Conservation (phyloP, 805 yeast genomes). For the Hanseniaspora occidentalis region DNA sequence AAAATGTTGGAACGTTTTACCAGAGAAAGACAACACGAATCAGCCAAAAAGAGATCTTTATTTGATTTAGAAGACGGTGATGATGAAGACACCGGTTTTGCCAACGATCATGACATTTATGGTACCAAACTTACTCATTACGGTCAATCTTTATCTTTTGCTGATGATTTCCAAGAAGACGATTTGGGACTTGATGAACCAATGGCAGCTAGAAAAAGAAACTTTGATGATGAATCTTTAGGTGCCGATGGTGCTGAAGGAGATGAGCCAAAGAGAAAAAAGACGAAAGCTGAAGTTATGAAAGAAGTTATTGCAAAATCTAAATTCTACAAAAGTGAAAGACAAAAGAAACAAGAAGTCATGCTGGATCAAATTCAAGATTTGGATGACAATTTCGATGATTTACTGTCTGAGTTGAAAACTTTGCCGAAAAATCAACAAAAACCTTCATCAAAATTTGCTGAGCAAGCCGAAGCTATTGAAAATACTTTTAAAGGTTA, state of each 20-base stretch:
- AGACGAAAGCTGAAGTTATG: constrained; percentile 77
- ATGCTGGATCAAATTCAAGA: constrained; percentile 49
- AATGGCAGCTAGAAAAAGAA: constrained; percentile 25
- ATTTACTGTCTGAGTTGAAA: constrained; percentile 44
- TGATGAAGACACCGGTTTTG: constrained; percentile 31
- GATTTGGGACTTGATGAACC: constrained; percentile 19
- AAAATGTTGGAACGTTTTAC: constrained; percentile 93
- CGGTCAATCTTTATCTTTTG: constrained; percentile 53
- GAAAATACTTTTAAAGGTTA: constrained; percentile 38
- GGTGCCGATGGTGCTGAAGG: constrained; percentile 24
- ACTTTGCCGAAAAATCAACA: constrained; percentile 8
- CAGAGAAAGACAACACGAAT: constrained; percentile 59
- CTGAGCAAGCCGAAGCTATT: constrained; percentile 24
- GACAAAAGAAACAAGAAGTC: constrained; percentile 53
- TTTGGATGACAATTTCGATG: constrained; percentile 63
- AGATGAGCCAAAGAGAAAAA: constrained; percentile 41
- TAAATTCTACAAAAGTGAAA: constrained; percentile 61
- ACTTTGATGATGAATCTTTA: constrained; percentile 30
- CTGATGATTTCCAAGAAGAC: constrained; percentile 38
- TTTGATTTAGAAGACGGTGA: constrained; percentile 69
- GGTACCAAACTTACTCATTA: constrained; percentile 56
- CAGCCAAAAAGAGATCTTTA: constrained; percentile 38
- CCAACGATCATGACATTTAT: constrained; percentile 24
- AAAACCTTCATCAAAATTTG: constrained; percentile 12
- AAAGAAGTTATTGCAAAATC: constrained; percentile 75